Percentiles rank a stretch among this genome's conserved stretches.
Evolutionary conservation across 2,329 filamentous ascomycete species (phyloP).

Genomic region (Colletotrichum neosansevieriae): DNA sequence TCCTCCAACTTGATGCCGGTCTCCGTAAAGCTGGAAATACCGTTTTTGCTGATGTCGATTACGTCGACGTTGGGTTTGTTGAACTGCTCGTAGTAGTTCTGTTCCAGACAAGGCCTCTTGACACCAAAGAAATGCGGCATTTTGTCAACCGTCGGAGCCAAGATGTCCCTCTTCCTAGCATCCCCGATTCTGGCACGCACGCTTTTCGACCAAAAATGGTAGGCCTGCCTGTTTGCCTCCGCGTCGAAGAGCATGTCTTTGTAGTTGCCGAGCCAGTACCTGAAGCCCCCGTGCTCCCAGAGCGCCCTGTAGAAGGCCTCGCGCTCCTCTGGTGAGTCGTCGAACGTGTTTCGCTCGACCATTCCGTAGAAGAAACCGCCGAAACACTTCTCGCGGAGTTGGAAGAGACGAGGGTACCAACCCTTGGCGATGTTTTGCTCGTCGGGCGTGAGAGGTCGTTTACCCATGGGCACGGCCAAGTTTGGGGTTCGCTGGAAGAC

Average conservation of each 20-base stretch:
- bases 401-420: slow-evolving; percentile 64
- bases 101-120: slow-evolving; percentile 61
- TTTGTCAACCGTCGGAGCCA: slow-evolving; percentile 59
- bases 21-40: slow-evolving; percentile 55
- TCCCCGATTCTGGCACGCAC: slow-evolving; percentile 63
- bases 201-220: slow-evolving; percentile 68
- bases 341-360: slow-evolving; percentile 65
- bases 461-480: slow-evolving; percentile 69
- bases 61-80: slow-evolving; percentile 57
- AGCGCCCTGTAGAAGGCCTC: slow-evolving; percentile 61
- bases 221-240: slow-evolving; percentile 64
- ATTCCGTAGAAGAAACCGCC: slow-evolving; percentile 69
- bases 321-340: slow-evolving; percentile 63
- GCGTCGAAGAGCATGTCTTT: slow-evolving; percentile 61
- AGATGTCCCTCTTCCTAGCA: slow-evolving; percentile 59
- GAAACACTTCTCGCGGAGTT: slow-evolving; percentile 63
- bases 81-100: slow-evolving; percentile 61
- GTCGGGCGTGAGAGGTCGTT: slow-evolving; percentile 50
- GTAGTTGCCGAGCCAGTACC: slow-evolving; percentile 66
- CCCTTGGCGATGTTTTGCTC: slow-evolving; percentile 62
- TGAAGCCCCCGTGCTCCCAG: slow-evolving; percentile 66
- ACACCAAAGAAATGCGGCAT: slow-evolving; percentile 67
- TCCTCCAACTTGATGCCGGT: slow-evolving; percentile 55
- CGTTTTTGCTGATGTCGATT: slow-evolving; percentile 55
- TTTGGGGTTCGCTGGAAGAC: slow-evolving; percentile 79